Base-by-base conservation (phyloP, 2,329 filamentous ascomycete genomes). In the Didymella sp. region DNA sequence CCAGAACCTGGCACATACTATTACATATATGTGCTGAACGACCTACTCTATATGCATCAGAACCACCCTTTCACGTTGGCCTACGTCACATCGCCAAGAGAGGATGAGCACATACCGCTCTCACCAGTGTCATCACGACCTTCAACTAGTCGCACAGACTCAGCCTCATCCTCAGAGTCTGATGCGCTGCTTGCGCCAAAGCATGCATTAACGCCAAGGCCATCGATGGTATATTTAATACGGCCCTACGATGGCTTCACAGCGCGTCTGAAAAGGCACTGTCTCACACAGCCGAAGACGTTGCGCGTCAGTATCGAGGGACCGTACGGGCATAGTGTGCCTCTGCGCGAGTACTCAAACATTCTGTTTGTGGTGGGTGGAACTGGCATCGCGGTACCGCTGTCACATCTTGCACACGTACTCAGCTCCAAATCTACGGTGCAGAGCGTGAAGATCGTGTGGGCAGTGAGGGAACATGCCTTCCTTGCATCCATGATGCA, bases 211-310 rank as follows among this genome's bases (percentile, higher is more conserved):
- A 24, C 56, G 8, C 40, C 42, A 27, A n/a, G 21, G 17, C 59
- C 62, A 7, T 67, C 60, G 6, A 67, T 84, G 6, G 73, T 77
- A 4, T 83, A 84, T 62, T 78, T 80, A 63, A 77, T 84, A 46
- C 78, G 82, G 2, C 82, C 82, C 0, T 83, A 80, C 62, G 72
- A 79, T 46, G 81, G 82, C 45, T 83, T 81, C 74, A 84, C 82
- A 2, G 76, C 73, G 5, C 73, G 78, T n/a, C 75, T 84, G 9
- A 37, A 64, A 67, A 17, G 60, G 47, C 27, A 64, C 42, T 64
- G 61, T 21, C 60, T 64, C 19, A 24, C 62, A 13, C 58, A 60
- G 28, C 64, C 68, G 12, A 70, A 68, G 15, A 65, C 68, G 4
- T 63, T 76, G 3, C 75, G 63, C 0, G 72, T 83, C 37, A 74